These are phyloP conservation scores for Acacia acuminata DNA, from an alignment of 306 rosid genomes.

Conservation along the genomic window DNA sequence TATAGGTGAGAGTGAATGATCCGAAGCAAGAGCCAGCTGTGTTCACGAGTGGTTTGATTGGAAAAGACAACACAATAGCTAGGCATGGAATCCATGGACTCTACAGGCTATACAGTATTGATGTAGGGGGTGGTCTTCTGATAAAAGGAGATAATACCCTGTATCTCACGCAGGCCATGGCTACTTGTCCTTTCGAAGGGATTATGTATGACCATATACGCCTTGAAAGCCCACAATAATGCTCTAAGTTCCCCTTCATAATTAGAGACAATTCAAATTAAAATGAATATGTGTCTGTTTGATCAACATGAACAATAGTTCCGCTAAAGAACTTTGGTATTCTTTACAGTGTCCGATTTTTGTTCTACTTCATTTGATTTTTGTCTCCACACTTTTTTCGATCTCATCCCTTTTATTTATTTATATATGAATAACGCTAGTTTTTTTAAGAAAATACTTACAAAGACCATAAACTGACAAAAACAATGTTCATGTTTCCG, in stretches of 20 bases:
- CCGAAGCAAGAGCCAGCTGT: conserved; percentile 51
- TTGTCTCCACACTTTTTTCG: not conserved
- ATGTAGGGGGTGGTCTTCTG: conserved; percentile 45
- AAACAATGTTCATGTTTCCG: no score
- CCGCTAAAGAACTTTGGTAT: not conserved
- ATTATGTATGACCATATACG: conserved; percentile 85
- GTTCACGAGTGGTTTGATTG: conserved; percentile 75
- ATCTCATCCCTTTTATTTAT: no score
- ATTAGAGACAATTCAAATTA: not conserved
- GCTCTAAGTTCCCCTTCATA: not conserved
- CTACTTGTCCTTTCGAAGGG: conserved; percentile 69
- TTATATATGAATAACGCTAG: no score
- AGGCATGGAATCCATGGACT: conserved; percentile 97
- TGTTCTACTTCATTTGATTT: not conserved
- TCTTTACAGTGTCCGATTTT: not conserved
- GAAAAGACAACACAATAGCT: conserved; percentile 80
- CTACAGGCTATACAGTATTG: conserved; percentile 64
- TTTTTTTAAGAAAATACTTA: no score
- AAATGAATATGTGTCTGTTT: not conserved
- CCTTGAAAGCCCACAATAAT: conserved; percentile 52
- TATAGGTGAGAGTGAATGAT: conserved; percentile 75
- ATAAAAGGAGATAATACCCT: conserved; percentile 54
- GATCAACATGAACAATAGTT: not conserved
- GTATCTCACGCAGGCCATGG: conserved; percentile 62
- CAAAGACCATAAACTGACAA: no score